Evolutionary conservation across 2,329 filamentous ascomycete species (phyloP), one percentile per base, ranked within the genome.

Genomic region (Aspergillus flavus): DNA sequence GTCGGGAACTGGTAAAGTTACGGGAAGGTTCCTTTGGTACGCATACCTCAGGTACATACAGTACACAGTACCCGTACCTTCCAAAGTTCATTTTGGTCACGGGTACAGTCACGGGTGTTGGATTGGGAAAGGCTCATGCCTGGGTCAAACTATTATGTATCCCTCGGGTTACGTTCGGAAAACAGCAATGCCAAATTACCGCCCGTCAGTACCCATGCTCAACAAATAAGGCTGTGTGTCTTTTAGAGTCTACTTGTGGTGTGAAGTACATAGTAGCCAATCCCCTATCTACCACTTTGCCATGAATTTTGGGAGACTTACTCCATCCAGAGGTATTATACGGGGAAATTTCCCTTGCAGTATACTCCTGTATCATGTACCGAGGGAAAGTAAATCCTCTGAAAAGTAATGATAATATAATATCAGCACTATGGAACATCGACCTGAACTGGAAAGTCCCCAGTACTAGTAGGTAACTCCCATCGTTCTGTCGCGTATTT

Each of bases 91-190:
- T n/a, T 41, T 39, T 41, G 39, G 39, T 41, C 39, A 41, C 39
- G 39, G 39, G 39, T 41, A 41, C 39, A 41, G 39, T n/a, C 39
- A 41, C 39, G 16, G 19, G 16, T 41, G 39, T 9, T 41, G 19
- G 5, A 36, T 16, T 16, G 14, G 5, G 34, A 36, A 16, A 36
- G 34, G 34, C 34, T 36, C 34, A 36, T 36, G 14, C 14, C 34
- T 36, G 14, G 11, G 34, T 36, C 43, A 26, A 26, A 46, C 43
- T 50, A 28, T 12, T 5, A 21, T 16, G 34, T 36, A 36, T 28
- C 21, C 11, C 30, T 62, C 60, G 61, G 63, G 46, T 65, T 61
- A 65, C 61, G 39, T 23, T 59, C 63, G 63, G 63, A 54, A 52
- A 65, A 63, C 54, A 57, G 28, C 16, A 36, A 32, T 45, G 16